Evolutionary conservation across 257 asterid species (phyloP), one percentile per base, ranked within the genome.

Genomic region (Mentha longifolia): DNA sequence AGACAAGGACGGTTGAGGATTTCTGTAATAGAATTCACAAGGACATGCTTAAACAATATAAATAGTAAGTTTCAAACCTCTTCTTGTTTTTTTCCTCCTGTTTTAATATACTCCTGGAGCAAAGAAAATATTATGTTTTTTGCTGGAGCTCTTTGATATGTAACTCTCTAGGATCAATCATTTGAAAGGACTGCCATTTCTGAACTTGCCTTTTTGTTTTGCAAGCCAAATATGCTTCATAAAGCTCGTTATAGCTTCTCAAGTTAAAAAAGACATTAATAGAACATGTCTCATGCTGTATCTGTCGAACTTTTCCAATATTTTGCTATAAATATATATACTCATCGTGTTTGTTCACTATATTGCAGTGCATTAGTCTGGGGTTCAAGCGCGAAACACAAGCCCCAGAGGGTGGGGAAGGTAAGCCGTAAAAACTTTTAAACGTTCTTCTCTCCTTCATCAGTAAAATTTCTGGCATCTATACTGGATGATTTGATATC

Each of bases 321-420:
- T 70, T 61, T n/a, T 11, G 41, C 16, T n/a, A 41, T 14, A 57
- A 22, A 59, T 35, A 62, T 51, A 62, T 51, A 47, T 72, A 82
- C 76, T 76, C 41, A 30, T 31, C 76, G 69, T 47, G 66, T 74
- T 65, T 66, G 42, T 76, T 65, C 61, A 49, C 72, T 60, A 9
- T 16, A 74, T 59, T 77, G 81, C 78, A 95, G 99, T 69, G 98
- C 97, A 35, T 68, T 95, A 78, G 99, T 95, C 55, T 95, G 99
- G 99, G 99, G 99, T 64, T 95, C 99, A 66, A 95, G 99, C 65
- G 98, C 71, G 49, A 95, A 95, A 70, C 99, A 95, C 96, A 95
- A 89, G 79, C 99, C 99, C 45, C 99, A 95, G 87, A 87, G 98
- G 74, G 99, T 95, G 22, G 99, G 99, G 76, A 95, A 70, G 98